Conservation (phyloP, 768 basidiomycete genomes). For the Psilocybe sp. region DNA sequence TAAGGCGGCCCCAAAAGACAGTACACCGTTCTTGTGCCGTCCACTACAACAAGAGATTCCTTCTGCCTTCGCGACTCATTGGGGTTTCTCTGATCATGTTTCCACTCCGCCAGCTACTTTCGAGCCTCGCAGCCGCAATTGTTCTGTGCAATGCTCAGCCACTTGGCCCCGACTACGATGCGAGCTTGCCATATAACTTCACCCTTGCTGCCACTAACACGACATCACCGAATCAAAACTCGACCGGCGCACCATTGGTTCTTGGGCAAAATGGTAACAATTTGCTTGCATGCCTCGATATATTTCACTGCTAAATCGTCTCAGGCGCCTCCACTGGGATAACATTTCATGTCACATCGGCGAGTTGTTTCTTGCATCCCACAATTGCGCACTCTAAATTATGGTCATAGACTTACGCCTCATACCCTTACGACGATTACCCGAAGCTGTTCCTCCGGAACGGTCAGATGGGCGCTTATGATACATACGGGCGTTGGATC, state of each 20-base stretch:
- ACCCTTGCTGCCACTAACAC: slow-evolving; percentile 44
- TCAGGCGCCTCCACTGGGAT: slow-evolving; percentile 35
- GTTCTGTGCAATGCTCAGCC: not conserved
- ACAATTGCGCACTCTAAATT: not conserved
- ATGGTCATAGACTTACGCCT: slow-evolving; percentile 38
- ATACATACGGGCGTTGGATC: slow-evolving; percentile 28
- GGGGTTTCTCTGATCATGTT: no score
- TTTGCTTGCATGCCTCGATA: not conserved
- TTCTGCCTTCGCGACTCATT: no score
- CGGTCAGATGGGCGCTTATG: slow-evolving; percentile 36
- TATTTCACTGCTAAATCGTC: not conserved
- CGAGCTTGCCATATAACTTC: slow-evolving; percentile 35
- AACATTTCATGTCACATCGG: slow-evolving; percentile 41
- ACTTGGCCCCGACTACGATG: not conserved
- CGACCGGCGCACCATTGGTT: slow-evolving; percentile 45
- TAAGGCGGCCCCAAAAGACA: no score
- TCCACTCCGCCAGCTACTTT: no score
- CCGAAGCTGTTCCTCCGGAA: slow-evolving; percentile 36
- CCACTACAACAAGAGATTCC: no score
- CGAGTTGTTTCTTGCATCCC: slow-evolving; percentile 16
- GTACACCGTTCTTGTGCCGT: no score
- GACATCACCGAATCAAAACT: slow-evolving; percentile 38
- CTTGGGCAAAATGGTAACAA: slow-evolving; percentile 35
- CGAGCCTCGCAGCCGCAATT: no score
- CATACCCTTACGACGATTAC: slow-evolving; percentile 49